Evolutionary conservation across 805 yeast species (phyloP).

Genomic region (Metschnikowia dekortorum): DNA sequence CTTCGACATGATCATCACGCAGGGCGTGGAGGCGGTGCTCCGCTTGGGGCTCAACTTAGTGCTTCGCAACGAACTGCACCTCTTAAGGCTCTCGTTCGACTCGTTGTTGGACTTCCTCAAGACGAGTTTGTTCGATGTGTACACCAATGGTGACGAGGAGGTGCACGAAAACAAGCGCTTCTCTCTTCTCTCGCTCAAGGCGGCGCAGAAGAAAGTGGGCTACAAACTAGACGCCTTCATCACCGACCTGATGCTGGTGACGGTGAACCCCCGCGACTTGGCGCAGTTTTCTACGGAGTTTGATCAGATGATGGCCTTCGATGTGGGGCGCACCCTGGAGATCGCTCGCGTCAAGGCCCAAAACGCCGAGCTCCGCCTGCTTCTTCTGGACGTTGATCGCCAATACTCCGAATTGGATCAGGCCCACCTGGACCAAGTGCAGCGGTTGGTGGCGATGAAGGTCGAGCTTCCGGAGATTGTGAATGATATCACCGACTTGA

Average conservation of each 20-base stretch:
- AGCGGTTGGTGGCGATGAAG: slow-evolving; percentile 78
- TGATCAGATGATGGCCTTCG: slow-evolving; percentile 64
- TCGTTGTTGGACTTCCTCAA: slow-evolving; percentile 71
- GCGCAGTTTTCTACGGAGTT: slow-evolving; percentile 70
- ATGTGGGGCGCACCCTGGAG: slow-evolving; percentile 60
- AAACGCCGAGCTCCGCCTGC: slow-evolving; percentile 70
- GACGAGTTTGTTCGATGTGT: slow-evolving; percentile 70
- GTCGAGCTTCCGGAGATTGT: slow-evolving; percentile 67
- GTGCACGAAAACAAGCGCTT: slow-evolving; percentile 12
- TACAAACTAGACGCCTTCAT: slow-evolving; percentile 69
- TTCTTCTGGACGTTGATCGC: slow-evolving; percentile 64
- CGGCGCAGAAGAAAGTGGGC: slow-evolving; percentile 8
- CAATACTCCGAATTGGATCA: slow-evolving; percentile 50
- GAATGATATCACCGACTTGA: slow-evolving; percentile 68
- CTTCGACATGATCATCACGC: slow-evolving; percentile 82
- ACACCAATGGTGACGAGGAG: slow-evolving; percentile 40
- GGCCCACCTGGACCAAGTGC: slow-evolving; percentile 83
- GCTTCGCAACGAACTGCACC: slow-evolving; percentile 56
- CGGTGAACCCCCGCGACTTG: slow-evolving; percentile 68
- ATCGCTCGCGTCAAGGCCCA: slow-evolving; percentile 53
- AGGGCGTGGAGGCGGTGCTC: slow-evolving; percentile 83
- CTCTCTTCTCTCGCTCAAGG: slow-evolving; percentile 21
- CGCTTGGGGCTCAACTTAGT: slow-evolving; percentile 81
- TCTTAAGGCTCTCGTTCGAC: slow-evolving; percentile 69
- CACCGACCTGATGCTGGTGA: slow-evolving; percentile 68